A percentile compares a stretch with the other conserved stretches of the same genome.
Evolutionary conservation across 148 eudicot genomes (phyloP).

Genomic region (Pouteria glomerata): DNA sequence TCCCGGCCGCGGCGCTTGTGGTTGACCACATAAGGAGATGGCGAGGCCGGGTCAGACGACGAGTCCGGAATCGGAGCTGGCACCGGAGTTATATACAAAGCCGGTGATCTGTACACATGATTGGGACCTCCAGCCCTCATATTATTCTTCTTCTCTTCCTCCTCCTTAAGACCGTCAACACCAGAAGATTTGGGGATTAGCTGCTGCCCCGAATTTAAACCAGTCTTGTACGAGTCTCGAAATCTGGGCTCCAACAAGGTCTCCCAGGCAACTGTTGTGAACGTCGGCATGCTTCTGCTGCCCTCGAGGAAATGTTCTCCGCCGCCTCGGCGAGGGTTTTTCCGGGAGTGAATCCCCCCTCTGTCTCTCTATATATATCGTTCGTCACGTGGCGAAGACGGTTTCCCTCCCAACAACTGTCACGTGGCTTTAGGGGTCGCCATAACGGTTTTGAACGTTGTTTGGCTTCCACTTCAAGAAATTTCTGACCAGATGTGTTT

Average conservation of each 20-base stretch:
- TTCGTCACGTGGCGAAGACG: no score
- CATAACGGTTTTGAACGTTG: neutral
- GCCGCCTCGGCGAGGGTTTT: conserved; percentile 15
- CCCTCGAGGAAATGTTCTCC: neutral
- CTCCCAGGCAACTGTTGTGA: conserved; percentile 24
- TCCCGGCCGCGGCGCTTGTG: conserved; percentile 46
- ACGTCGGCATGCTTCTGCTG: conserved; percentile 29
- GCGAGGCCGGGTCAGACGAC: conserved; percentile 24
- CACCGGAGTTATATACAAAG: conserved; percentile 36
- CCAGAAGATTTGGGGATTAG: neutral
- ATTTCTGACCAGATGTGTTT: neutral
- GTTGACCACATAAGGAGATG: conserved; percentile 44
- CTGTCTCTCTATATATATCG: no score
- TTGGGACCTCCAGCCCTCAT: conserved; percentile 1
- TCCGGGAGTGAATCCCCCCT: no score
- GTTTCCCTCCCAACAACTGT: no score
- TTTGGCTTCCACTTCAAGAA: neutral
- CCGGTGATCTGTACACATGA: conserved; percentile 38
- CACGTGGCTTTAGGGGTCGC: no score
- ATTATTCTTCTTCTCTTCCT: neutral
- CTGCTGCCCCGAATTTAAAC: neutral
- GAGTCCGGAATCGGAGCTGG: conserved; percentile 35
- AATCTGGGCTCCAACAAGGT: conserved; percentile 23
- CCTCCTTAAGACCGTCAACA: neutral
- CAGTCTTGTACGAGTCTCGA: conserved; percentile 3